These are phyloP conservation scores for Persicaria maculosa DNA, from an alignment of 148 eudicot species.

Conservation along the genomic window DNA sequence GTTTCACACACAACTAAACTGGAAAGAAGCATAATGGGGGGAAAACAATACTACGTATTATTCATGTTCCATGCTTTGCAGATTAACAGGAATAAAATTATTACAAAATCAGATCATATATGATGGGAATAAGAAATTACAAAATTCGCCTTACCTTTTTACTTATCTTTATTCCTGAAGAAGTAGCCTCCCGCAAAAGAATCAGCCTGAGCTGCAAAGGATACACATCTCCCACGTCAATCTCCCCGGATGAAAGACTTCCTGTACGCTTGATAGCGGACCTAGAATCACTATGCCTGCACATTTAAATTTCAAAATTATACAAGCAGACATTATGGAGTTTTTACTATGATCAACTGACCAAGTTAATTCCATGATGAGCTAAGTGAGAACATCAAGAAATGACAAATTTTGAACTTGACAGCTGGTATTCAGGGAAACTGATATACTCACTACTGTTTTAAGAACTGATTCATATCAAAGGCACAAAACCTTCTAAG, in stretches of 20 bases:
- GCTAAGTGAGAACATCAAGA: neutral
- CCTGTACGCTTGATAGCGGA: conserved; percentile 41
- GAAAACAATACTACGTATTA: neutral
- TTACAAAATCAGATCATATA: neutral
- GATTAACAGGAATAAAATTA: neutral
- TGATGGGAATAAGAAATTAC: neutral
- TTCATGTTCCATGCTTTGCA: neutral
- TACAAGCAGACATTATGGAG: neutral
- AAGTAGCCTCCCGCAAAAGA: conserved; percentile 49
- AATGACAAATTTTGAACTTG: neutral
- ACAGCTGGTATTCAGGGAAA: neutral
- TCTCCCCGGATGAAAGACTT: conserved; percentile 56
- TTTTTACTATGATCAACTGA: neutral
- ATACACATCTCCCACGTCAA: conserved; percentile 89
- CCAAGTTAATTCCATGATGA: neutral
- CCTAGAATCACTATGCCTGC: conserved; percentile 70
- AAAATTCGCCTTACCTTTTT: conserved; percentile 53
- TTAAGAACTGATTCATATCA: neutral
- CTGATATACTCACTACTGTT: neutral
- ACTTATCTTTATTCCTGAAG: conserved; percentile 68
- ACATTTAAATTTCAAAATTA: neutral
- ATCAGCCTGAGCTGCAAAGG: conserved; percentile 88
- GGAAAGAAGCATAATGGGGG: neutral
- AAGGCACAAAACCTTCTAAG: neutral
- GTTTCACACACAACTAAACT: neutral